Percentiles rank a stretch among this genome's conserved stretches.
These are phyloP conservation scores for Juglanconis sp. DNA, from an alignment of 2,329 filamentous ascomycete species.

Conservation along the genomic window DNA sequence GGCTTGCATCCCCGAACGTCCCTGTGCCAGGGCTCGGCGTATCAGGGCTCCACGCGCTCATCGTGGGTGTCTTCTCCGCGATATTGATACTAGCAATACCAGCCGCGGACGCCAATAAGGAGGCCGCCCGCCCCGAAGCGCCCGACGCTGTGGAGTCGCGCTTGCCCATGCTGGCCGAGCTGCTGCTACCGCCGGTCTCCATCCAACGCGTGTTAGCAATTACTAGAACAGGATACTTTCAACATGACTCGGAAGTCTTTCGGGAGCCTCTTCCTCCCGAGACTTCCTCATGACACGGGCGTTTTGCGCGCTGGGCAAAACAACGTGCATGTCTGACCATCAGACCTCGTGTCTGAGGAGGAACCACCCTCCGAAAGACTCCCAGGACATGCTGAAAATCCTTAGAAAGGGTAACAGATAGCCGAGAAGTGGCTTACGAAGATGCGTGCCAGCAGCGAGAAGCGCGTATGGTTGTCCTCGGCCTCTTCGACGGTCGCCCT, in stretches of 20 bases:
- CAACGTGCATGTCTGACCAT: too few relatives aligned
- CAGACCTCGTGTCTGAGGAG: too few relatives aligned
- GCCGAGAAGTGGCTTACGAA: background rate
- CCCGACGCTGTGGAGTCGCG: background rate
- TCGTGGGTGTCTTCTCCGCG: background rate
- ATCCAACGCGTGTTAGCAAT: too few relatives aligned
- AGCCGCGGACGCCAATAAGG: background rate
- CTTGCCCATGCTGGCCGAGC: background rate
- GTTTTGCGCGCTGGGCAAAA: too few relatives aligned
- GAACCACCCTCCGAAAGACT: too few relatives aligned
- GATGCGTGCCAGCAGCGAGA: constrained; percentile 11
- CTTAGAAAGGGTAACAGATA: too few relatives aligned
- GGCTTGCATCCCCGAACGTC: background rate
- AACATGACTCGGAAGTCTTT: too few relatives aligned
- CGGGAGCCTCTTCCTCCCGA: too few relatives aligned
- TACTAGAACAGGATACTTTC: too few relatives aligned
- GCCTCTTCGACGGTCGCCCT: constrained; percentile 8
- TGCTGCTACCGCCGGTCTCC: background rate
- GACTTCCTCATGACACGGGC: too few relatives aligned
- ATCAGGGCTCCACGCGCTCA: background rate
- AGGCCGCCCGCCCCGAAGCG: background rate
- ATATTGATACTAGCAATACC: background rate
- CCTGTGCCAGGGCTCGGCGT: background rate
- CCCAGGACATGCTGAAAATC: too few relatives aligned
- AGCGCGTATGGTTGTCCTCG: constrained; percentile 3